Evolutionary conservation across 2,329 filamentous ascomycete species (phyloP).

Genomic region (Calonectria ilicicola): DNA sequence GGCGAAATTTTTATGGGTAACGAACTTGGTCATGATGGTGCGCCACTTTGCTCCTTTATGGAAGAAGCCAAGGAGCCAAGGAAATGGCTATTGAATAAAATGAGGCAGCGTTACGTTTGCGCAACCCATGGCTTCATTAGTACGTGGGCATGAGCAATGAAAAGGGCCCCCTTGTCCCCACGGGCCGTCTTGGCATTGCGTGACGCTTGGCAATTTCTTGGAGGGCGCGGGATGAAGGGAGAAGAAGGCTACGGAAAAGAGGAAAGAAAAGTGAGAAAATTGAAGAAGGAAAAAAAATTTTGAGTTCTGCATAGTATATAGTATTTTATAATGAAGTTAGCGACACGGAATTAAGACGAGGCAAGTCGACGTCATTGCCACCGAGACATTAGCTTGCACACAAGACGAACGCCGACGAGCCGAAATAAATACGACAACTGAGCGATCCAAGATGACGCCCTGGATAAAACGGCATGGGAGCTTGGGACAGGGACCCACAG

Average conservation of each 20-base stretch:
- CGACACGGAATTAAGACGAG: neutral
- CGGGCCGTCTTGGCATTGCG: conserved; percentile 23
- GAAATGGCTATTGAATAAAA: neutral
- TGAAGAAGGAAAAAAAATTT: neutral
- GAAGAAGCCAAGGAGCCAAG: neutral
- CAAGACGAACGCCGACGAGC: neutral
- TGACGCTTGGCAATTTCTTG: conserved; percentile 20
- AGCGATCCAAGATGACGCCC: neutral
- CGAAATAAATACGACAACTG: conserved; percentile 1
- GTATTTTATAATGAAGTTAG: too few relatives aligned
- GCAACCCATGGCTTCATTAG: neutral
- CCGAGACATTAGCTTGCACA: neutral
- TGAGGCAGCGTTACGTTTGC: neutral
- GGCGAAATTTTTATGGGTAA: neutral
- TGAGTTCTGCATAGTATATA: neutral
- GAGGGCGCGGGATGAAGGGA: neutral
- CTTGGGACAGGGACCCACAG: neutral
- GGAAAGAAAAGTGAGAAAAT: neutral
- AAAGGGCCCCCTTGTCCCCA: neutral
- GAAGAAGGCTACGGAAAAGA: too few relatives aligned
- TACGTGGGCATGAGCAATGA: neutral
- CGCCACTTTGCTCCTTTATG: neutral
- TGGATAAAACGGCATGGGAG: conserved; percentile 16
- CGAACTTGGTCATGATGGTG: neutral
- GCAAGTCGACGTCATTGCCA: neutral